Evolutionary conservation across 495 filamentous ascomycete species (phyloP).

Genomic region (Haplographium delicatum): DNA sequence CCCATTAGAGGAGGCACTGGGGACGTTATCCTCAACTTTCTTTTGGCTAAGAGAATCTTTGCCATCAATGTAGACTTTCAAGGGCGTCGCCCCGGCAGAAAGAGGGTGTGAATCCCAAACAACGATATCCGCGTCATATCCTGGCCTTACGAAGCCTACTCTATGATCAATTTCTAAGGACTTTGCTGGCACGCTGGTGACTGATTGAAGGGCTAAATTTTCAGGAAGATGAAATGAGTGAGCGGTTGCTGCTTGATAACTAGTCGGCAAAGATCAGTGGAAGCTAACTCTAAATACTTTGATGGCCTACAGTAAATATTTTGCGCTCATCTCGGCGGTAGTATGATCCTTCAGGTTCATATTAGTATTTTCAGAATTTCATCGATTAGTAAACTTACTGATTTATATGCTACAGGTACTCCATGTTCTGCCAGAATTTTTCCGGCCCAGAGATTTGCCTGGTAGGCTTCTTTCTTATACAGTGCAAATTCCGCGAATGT

Average conservation of each 20-base stretch:
- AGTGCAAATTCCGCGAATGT: constrained; percentile 58
- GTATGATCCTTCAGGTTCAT: constrained; percentile 31
- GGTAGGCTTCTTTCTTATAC: constrained; percentile 59
- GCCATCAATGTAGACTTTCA: constrained; percentile 63
- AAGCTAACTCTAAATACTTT: not conserved
- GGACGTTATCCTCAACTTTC: constrained; percentile 36
- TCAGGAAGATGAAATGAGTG: constrained; percentile 57
- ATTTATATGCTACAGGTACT: constrained; percentile 46
- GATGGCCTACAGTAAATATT: constrained; percentile 35
- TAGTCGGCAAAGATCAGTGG: constrained; percentile 3
- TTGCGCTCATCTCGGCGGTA: constrained; percentile 33
- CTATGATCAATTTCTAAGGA: constrained; percentile 52
- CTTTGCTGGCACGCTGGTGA: constrained; percentile 57
- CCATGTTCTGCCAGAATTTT: constrained; percentile 56
- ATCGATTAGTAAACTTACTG: constrained; percentile 8
- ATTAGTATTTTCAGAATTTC: not conserved
- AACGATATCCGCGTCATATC: constrained; percentile 62
- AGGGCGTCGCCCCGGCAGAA: constrained; percentile 52
- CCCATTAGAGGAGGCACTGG: constrained; percentile 24
- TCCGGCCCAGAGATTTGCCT: constrained; percentile 53
- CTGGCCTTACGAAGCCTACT: constrained; percentile 55
- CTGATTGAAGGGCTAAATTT: constrained; percentile 53
- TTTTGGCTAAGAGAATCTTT: constrained; percentile 42
- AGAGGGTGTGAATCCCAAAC: constrained; percentile 64
- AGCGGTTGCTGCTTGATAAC: constrained; percentile 56